Evolutionary conservation across 179 eudicot species (phyloP).

Genomic region (Monotropa hypopitys): DNA sequence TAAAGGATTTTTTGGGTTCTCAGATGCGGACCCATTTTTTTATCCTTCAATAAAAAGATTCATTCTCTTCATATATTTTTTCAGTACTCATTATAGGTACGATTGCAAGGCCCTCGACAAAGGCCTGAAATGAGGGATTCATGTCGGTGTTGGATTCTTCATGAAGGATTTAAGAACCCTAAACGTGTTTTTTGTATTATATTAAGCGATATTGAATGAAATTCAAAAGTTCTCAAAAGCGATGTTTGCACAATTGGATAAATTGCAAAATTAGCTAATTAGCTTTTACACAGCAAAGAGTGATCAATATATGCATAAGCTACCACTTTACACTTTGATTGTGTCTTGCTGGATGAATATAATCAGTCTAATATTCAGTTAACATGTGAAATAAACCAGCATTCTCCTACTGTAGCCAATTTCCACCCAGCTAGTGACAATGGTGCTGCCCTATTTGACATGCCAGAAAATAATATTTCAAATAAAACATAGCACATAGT

Average conservation of each 20-base stretch:
- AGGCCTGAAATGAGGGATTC: no score
- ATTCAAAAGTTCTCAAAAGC: not conserved
- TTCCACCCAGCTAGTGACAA: not conserved
- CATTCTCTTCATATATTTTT: no score
- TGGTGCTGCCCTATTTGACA: not conserved
- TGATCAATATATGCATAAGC: not conserved
- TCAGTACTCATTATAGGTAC: no score
- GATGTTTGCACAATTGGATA: not conserved
- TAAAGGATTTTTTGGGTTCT: no score
- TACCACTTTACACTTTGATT: not conserved
- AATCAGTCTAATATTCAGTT: not conserved
- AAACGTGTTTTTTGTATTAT: not conserved
- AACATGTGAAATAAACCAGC: not conserved
- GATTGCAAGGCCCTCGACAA: no score
- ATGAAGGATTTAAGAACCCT: not conserved
- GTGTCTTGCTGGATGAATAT: not conserved
- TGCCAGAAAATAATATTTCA: not conserved
- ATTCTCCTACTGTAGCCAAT: not conserved
- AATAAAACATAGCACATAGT: not conserved
- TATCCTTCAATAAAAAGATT: no score
- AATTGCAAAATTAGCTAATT: not conserved
- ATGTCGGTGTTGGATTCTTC: not conserved
- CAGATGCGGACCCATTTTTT: no score
- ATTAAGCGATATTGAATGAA: not conserved
- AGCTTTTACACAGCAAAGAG: not conserved